Evolutionary conservation across 2,329 filamentous ascomycete genomes (phyloP).

Genomic region (Neofusicoccum sp.): DNA sequence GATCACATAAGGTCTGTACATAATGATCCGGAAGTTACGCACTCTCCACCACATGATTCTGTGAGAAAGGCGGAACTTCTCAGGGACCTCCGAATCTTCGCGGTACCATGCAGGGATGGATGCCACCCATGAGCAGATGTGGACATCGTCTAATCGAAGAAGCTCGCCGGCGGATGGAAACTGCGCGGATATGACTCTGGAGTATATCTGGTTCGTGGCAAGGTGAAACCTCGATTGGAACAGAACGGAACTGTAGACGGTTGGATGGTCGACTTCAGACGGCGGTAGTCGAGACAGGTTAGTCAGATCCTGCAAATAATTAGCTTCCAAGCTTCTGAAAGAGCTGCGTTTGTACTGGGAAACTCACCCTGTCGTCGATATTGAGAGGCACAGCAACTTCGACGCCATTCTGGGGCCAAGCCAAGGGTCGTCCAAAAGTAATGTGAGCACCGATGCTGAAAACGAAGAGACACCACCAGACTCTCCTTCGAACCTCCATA

Average conservation of each 20-base stretch:
- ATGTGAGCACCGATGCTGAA: constrained; percentile 52
- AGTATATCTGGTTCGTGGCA: constrained; percentile 46
- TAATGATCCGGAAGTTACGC: constrained; percentile 49
- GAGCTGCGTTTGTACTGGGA: neutral
- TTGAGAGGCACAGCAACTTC: constrained; percentile 46
- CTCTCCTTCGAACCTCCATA: constrained; percentile 34
- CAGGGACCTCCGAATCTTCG: constrained; percentile 32
- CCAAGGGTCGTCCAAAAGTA: constrained; percentile 50
- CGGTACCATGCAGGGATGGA: constrained; percentile 39
- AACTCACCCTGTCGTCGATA: constrained; percentile 41
- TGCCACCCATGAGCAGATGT: constrained; percentile 41
- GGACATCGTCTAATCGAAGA: constrained; percentile 40
- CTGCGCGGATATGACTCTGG: constrained; percentile 46
- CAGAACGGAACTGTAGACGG: constrained; percentile 45
- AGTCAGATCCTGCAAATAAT: constrained; percentile 27
- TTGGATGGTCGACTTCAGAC: constrained; percentile 27
- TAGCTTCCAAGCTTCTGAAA: neutral
- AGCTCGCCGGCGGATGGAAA: constrained; percentile 44
- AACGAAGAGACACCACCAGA: constrained; percentile 42
- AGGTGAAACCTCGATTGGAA: constrained; percentile 48
- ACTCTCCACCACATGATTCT: constrained; percentile 46
- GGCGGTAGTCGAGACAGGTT: constrained; percentile 25
- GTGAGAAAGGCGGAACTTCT: constrained; percentile 41
- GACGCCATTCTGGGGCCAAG: constrained; percentile 45
- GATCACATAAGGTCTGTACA: constrained; percentile 49